Base-by-base conservation (phyloP, 1,284 basidiomycete genomes). In the Phlebopus sp. region DNA sequence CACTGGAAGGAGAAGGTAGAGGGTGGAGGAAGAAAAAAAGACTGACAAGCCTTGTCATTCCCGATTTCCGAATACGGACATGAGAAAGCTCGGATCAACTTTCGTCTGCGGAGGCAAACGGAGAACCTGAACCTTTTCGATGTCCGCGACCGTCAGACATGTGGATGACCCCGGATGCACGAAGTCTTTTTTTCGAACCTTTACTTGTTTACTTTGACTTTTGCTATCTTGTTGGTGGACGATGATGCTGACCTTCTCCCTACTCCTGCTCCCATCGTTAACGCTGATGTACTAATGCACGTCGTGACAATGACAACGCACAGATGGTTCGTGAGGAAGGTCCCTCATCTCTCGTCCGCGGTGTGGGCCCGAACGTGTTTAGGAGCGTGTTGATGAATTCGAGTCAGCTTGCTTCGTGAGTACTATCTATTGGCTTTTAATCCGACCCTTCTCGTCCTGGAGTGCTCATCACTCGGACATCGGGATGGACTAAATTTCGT, bases 381-480 rank as follows among this genome's bases (percentile, higher is more conserved):
- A 81, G 92, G 64, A 86, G 90, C 1, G 64, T 95, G 3, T 68
- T 96, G 53, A 95, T 95, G 92, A 95, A 94, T 66, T 89, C 90
- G 36, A 89, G 85, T 66, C 92, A 96, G 67, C 81, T 95, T 14
- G 92, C 90, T 2, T 91, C 88, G 82, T 90, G 59, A 59, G 84
- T 76, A 5, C 17, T 19, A 13, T 39, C 5, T 37, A 17, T 2
- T 3, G 2, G n/a, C 31, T 15, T 11, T 38, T 3, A 3, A 3
- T 23, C 37, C 37, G 13, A 23, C 37, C 37, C 4, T 38, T n/a
- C n/a, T n/a, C n/a, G n/a, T n/a, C n/a, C n/a, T n/a, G n/a, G n/a
- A n/a, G n/a, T n/a, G n/a, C n/a, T n/a, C n/a, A n/a, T n/a, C n/a
- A n/a, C n/a, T n/a, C n/a, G n/a, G n/a, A n/a, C n/a, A n/a, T n/a